Percentiles rank a stretch among this genome's conserved stretches.
Conservation (phyloP, 352 stramenopile species). For the Saprolegnia parasitica region DNA sequence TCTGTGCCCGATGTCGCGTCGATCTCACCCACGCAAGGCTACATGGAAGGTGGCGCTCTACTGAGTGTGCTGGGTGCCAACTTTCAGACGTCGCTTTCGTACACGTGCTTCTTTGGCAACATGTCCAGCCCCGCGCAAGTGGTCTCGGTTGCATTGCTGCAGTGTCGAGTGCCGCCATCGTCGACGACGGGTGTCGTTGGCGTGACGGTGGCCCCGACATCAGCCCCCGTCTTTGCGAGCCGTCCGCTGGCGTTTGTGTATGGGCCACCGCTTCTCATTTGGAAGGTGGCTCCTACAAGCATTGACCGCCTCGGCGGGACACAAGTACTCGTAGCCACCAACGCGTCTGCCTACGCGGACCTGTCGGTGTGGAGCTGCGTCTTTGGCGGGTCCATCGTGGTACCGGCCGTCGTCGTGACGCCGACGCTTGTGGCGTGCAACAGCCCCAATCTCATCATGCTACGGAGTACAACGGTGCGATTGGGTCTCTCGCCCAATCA, state of each 20-base stretch:
- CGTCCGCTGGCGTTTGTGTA: not conserved
- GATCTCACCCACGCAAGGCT: conserved; percentile 1
- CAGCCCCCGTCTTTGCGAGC: not conserved
- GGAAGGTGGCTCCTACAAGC: not conserved
- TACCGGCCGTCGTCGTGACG: not conserved
- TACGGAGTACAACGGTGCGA: not conserved
- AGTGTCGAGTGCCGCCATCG: conserved; percentile 3
- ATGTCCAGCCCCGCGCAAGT: not conserved
- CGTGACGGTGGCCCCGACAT: conserved; percentile 3
- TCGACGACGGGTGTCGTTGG: not conserved
- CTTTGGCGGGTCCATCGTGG: not conserved
- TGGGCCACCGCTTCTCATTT: not conserved
- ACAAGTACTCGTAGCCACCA: not conserved
- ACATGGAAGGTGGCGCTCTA: not conserved
- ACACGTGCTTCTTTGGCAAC: conserved; percentile 11
- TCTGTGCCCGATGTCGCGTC: not conserved
- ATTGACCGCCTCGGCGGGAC: not conserved
- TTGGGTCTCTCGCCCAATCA: not conserved
- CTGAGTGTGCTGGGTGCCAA: not conserved
- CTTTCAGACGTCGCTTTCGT: not conserved
- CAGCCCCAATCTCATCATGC: not conserved
- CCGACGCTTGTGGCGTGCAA: not conserved
- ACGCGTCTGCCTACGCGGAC: not conserved
- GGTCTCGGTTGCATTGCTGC: not conserved
- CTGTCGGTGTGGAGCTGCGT: not conserved